Evolutionary conservation across 2,329 filamentous ascomycete genomes (phyloP).

Genomic region (Atkinsonella hypoxylon): DNA sequence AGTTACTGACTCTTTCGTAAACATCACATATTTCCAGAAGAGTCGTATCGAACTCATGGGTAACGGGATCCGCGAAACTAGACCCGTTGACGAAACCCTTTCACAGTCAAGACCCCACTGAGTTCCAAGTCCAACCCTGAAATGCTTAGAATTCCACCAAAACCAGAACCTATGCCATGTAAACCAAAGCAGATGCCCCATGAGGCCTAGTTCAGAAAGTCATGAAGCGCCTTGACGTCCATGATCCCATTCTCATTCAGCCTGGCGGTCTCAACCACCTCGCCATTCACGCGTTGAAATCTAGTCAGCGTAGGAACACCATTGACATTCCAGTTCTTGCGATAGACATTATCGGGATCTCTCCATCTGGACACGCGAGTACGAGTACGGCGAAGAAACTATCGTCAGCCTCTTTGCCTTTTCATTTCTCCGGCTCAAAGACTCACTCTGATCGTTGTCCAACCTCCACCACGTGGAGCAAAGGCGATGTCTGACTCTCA

Average conservation of each 20-base stretch:
- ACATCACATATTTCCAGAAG: no score
- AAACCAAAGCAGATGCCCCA: no score
- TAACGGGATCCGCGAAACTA: no score
- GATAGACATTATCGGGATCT: slow-evolving; percentile 19
- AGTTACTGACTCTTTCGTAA: no score
- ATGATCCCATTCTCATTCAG: slow-evolving; percentile 6
- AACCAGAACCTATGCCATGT: no score
- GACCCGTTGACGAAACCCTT: no score
- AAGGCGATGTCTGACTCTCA: slow-evolving; percentile 12
- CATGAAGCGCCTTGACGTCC: slow-evolving; percentile 1
- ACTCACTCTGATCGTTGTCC: slow-evolving; percentile 23
- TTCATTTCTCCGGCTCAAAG: neutral
- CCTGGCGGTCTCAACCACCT: slow-evolving; percentile 10
- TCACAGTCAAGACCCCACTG: no score
- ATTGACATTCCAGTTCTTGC: slow-evolving; percentile 21
- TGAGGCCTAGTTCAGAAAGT: slow-evolving; percentile 2
- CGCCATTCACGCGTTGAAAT: slow-evolving; percentile 19
- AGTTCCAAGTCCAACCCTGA: no score
- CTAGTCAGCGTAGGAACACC: slow-evolving; percentile 23
- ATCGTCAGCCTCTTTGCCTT: neutral
- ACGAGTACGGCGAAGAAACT: neutral
- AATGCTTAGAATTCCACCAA: no score
- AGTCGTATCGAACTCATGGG: no score
- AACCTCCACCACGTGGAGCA: slow-evolving; percentile 20
- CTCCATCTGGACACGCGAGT: slow-evolving; percentile 19